phyloP scores from a whole-genome alignment of 2,329 filamentous ascomycete genomes.

The Fusarium pseudocircinatum region DNA sequence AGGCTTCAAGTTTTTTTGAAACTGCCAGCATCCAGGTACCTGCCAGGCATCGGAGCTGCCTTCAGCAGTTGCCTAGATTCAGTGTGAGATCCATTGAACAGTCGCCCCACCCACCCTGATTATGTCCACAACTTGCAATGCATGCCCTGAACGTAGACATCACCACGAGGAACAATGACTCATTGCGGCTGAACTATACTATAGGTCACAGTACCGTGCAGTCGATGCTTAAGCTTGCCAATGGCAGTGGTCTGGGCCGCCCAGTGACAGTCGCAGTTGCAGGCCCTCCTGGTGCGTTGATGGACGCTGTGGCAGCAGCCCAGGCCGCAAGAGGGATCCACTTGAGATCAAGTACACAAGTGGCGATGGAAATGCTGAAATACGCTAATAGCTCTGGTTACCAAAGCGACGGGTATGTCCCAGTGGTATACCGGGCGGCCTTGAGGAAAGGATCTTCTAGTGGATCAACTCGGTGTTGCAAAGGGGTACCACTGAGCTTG shows the following conservation, averaged over 20 bases:
- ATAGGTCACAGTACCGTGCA: no score
- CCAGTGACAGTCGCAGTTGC: neutral
- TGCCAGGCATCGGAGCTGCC: neutral
- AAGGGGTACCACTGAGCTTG: neutral
- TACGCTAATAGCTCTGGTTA: neutral
- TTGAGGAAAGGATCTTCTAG: neutral
- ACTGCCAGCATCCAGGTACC: neutral
- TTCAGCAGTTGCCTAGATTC: no score
- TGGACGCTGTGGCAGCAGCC: neutral
- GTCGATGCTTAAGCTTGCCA: neutral
- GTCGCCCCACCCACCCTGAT: neutral
- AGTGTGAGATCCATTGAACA: neutral
- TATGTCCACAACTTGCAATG: neutral
- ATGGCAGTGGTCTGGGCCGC: no score
- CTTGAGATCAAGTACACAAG: neutral
- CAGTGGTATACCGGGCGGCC: neutral
- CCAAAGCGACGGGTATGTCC: neutral
- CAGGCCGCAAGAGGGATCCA: neutral
- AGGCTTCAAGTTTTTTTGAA: accelerated
- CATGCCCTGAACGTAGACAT: neutral
- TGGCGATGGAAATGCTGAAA: no score
- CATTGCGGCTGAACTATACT: neutral
- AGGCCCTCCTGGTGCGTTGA: no score
- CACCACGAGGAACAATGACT: neutral
- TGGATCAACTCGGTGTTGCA: no score